phyloP scores from a whole-genome alignment of 2,329 filamentous ascomycete genomes.

The Helotiales sp. region DNA sequence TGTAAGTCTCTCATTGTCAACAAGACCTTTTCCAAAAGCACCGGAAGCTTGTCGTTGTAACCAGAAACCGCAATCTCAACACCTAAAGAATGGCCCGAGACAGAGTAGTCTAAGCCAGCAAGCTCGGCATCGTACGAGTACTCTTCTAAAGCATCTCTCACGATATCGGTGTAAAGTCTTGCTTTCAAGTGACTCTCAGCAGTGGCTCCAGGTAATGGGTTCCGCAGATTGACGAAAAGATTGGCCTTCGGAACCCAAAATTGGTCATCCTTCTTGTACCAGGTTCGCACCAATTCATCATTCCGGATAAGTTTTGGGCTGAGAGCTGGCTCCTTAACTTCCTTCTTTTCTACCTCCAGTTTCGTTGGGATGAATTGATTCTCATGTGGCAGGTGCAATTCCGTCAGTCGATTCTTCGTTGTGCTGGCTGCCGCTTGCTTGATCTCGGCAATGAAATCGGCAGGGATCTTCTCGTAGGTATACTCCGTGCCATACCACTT shows the following conservation, averaged over 20 bases:
- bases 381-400: conserved; percentile 83
- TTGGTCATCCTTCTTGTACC: conserved; percentile 98
- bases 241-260: conserved; percentile 98
- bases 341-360: conserved; percentile 92
- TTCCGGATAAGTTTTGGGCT: conserved; percentile 82
- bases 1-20: conserved; percentile 81
- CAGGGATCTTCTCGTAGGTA: conserved; percentile 75
- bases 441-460: conserved; percentile 72
- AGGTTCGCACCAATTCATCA: conserved; percentile 76
- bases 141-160: conserved; percentile 85
- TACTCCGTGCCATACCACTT: conserved; percentile 99
- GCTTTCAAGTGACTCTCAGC: conserved; percentile 78
- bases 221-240: conserved; percentile 77
- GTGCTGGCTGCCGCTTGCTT: conserved; percentile 60
- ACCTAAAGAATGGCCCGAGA: conserved; percentile 71
- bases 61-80: conserved; percentile 79
- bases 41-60: conserved; percentile 94
- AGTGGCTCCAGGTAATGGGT: conserved; percentile 75
- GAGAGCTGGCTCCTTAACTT: conserved; percentile 72
- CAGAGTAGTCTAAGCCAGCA: conserved; percentile 80
- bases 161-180: conserved; percentile 78
- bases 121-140: conserved; percentile 96
- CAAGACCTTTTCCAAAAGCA: conserved; percentile 87
- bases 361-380: conserved; percentile 96
- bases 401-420: conserved; percentile 59